These are phyloP conservation scores for Cucurbitaria berberidis DNA, from an alignment of 2,329 filamentous ascomycete species.

Conservation along the genomic window DNA sequence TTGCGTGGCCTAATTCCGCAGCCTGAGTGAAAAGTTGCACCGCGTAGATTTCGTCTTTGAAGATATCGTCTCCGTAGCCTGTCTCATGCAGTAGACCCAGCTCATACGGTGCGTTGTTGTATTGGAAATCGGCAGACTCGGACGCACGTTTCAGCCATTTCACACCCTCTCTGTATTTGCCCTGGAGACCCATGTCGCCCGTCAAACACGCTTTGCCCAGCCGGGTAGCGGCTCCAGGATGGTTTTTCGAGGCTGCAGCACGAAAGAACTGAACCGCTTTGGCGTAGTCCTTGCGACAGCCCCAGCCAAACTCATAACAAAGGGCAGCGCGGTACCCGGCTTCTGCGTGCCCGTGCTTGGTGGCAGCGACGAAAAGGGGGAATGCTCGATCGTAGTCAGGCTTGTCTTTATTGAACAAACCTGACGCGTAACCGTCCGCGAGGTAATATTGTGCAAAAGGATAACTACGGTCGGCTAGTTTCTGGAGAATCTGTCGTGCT, in stretches of 20 bases:
- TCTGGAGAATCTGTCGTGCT: slow-evolving; percentile 86
- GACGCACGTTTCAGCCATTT: slow-evolving; percentile 96
- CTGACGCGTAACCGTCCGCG: slow-evolving; percentile 90
- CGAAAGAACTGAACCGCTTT: slow-evolving; percentile 96
- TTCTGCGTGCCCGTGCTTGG: slow-evolving; percentile 96
- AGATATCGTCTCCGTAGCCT: slow-evolving; percentile 93
- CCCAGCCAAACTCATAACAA: slow-evolving; percentile 99
- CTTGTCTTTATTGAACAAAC: slow-evolving; percentile 92
- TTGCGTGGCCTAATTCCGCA: slow-evolving; percentile 85
- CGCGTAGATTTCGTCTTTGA: slow-evolving; percentile 87
- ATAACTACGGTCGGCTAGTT: slow-evolving; percentile 83
- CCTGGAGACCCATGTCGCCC: slow-evolving; percentile 83
- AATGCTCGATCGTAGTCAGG: slow-evolving; percentile 92
- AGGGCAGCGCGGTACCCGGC: slow-evolving; percentile 91
- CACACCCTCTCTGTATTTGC: slow-evolving; percentile 85
- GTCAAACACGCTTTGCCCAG: slow-evolving; percentile 88
- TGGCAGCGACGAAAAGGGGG: slow-evolving; percentile 87
- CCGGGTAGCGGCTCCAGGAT: slow-evolving; percentile 92
- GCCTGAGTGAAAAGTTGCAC: slow-evolving; percentile 94
- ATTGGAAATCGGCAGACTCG: slow-evolving; percentile 87
- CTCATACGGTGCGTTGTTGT: slow-evolving; percentile 92
- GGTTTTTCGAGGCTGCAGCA: slow-evolving; percentile 87
- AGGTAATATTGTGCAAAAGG: slow-evolving; percentile 99
- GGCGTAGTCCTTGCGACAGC: slow-evolving; percentile 83
- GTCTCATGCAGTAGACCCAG: slow-evolving; percentile 86